Conservation (phyloP, 768 basidiomycete species). For the Paxillus rubicundulus region DNA sequence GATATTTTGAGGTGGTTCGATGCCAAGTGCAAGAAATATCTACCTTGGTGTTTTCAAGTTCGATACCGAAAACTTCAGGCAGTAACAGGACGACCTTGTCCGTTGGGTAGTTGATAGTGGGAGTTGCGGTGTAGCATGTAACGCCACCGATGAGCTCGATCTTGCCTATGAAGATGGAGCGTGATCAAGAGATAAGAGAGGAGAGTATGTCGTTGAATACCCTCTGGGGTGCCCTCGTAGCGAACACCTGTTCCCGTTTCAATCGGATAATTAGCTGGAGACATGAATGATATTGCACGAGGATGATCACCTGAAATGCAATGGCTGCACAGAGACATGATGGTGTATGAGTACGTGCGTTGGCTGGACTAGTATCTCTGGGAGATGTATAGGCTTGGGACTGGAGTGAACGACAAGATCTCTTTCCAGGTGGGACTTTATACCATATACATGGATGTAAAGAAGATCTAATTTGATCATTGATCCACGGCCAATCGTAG, state of each 20-base stretch:
- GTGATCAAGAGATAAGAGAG: neutral
- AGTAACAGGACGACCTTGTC: slow-evolving; percentile 53
- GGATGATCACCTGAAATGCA: slow-evolving; percentile 48
- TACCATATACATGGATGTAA: neutral
- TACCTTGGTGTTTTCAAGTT: slow-evolving; percentile 45
- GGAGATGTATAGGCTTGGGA: neutral
- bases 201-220: slow-evolving; percentile 20
- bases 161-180: slow-evolving; percentile 37
- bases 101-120: slow-evolving; percentile 45
- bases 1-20: neutral
- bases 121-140: slow-evolving; percentile 49
- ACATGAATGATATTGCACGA: neutral
- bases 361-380: neutral
- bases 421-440: neutral
- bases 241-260: slow-evolving; percentile 38
- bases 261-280: neutral
- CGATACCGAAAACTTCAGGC: slow-evolving; percentile 46
- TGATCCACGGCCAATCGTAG: neutral
- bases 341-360: neutral
- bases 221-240: slow-evolving; percentile 48
- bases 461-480: neutral
- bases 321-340: slow-evolving; percentile 54
- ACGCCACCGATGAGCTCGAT: slow-evolving; percentile 47
- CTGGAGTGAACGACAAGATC: neutral
- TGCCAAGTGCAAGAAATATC: slow-evolving; percentile 26